phyloP scores from a whole-genome alignment of 176 grass and related monocot genomes.

The Cenchrus americanus region DNA sequence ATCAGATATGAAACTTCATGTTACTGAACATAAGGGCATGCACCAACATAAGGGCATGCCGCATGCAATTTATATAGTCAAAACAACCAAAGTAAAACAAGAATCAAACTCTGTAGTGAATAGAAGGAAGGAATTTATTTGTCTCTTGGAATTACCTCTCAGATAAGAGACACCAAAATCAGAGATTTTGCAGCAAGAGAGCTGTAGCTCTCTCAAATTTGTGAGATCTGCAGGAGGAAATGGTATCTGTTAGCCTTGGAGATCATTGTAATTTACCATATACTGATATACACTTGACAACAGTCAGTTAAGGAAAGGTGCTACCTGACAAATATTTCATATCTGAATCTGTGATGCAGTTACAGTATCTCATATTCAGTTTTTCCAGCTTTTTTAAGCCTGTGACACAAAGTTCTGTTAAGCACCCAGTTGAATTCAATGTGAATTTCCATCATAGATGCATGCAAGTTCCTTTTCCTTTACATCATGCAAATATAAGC shows the following conservation, averaged over 20 bases:
- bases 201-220: constrained; percentile 76
- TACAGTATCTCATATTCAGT: constrained; percentile 91
- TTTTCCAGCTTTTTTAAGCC: constrained; percentile 86
- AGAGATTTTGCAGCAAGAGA: constrained; percentile 86
- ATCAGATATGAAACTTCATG: not conserved
- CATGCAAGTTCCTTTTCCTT: not conserved
- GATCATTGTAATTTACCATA: constrained; percentile 20
- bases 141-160: constrained; percentile 58
- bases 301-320: constrained; percentile 5
- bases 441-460: not conserved
- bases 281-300: not conserved
- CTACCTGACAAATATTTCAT: constrained; percentile 90
- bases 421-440: not conserved
- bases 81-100: constrained; percentile 11
- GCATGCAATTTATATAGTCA: not conserved
- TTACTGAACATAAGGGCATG: constrained; percentile 30
- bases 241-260: constrained; percentile 20
- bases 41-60: constrained; percentile 24
- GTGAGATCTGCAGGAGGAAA: constrained; percentile 67
- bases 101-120: constrained; percentile 18
- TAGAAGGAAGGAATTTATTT: constrained; percentile 18
- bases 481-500: constrained; percentile 21
- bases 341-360: constrained; percentile 89
- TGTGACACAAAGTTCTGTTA: constrained; percentile 52
- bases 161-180: constrained; percentile 81